Percentiles rank a stretch among this genome's conserved stretches.
Conservation (phyloP, 2,329 filamentous ascomycete species). For the Nothophaeocryptopus gaeumannii region DNA sequence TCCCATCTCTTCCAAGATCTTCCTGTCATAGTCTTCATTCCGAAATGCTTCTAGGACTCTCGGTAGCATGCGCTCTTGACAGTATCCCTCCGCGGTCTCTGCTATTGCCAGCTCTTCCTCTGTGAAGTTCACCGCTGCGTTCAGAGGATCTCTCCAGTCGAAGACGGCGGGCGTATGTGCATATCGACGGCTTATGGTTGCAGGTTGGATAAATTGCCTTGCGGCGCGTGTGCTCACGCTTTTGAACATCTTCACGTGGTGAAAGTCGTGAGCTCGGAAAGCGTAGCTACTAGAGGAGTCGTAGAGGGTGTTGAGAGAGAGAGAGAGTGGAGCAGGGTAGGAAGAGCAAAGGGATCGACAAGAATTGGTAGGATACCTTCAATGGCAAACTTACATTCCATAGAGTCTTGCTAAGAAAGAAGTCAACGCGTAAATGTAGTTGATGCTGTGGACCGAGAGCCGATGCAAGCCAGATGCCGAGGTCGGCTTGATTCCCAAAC, state of each 20-base stretch:
- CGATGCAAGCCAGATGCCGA: too few relatives aligned
- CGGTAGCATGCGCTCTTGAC: constrained; percentile 82
- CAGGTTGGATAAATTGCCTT: constrained; percentile 34
- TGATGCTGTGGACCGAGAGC: too few relatives aligned
- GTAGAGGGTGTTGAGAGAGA: too few relatives aligned
- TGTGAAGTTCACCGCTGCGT: constrained; percentile 68
- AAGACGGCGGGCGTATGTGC: constrained; percentile 54
- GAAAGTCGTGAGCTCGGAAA: too few relatives aligned
- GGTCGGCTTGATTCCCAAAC: too few relatives aligned
- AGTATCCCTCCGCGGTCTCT: constrained; percentile 89
- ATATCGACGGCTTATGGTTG: constrained; percentile 37
- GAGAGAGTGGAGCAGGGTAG: too few relatives aligned
- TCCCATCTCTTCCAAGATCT: constrained; percentile 88
- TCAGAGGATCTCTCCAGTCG: constrained; percentile 87
- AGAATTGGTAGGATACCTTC: too few relatives aligned
- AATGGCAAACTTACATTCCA: too few relatives aligned
- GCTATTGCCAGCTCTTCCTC: constrained; percentile 88
- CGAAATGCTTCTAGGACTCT: constrained; percentile 84
- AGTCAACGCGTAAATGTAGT: too few relatives aligned
- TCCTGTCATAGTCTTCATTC: constrained; percentile 79
- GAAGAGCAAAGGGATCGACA: too few relatives aligned
- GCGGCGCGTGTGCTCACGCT: constrained; percentile 41
- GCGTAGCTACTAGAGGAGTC: too few relatives aligned
- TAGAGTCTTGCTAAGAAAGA: too few relatives aligned
- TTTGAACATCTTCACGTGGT: constrained; percentile 42